A percentile compares a stretch with the other conserved stretches of the same genome.
Conservation (phyloP, 495 filamentous ascomycete genomes). For the Penicillium atrosanguineum region DNA sequence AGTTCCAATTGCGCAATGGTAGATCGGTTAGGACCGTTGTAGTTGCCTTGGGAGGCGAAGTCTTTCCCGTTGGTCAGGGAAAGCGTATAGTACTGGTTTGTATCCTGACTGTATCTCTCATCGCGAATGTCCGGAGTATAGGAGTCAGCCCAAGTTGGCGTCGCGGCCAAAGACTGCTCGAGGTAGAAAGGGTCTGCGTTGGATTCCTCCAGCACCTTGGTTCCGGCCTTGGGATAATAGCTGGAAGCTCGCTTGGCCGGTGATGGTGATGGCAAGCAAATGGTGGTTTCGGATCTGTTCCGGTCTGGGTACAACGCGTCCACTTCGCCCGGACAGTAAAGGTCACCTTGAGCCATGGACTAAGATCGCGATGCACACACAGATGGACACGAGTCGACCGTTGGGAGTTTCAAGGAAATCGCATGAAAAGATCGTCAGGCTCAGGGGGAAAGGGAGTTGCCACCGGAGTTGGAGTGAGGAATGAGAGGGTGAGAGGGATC, state of each 20-base stretch:
- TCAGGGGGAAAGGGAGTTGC: slow-evolving; percentile 7
- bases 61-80: slow-evolving; percentile 29
- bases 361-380: slow-evolving; percentile 24
- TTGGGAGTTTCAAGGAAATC: slow-evolving; percentile 2
- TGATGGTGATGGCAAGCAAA: slow-evolving; percentile 32
- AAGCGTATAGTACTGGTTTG: slow-evolving; percentile 36
- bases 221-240: slow-evolving; percentile 32
- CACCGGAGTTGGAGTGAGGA: slow-evolving; percentile 16
- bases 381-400: slow-evolving; percentile 5
- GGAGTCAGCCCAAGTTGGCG: slow-evolving; percentile 25
- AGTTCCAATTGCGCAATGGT: slow-evolving; percentile 39
- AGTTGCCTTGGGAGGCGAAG: slow-evolving; percentile 6
- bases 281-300: slow-evolving; percentile 37
- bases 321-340: slow-evolving; percentile 33
- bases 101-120: slow-evolving; percentile 35
- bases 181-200: slow-evolving; percentile 48
- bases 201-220: slow-evolving; percentile 36
- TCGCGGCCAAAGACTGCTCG: slow-evolving; percentile 35
- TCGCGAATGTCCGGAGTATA: slow-evolving; percentile 31
- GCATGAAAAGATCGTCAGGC: slow-evolving; percentile 5
- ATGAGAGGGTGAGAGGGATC: slow-evolving; percentile 33
- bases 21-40: slow-evolving; percentile 28
- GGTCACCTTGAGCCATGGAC: slow-evolving; percentile 45
- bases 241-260: slow-evolving; percentile 35
- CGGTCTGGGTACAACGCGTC: slow-evolving; percentile 32